Evolutionary conservation across 768 basidiomycete genomes (phyloP).

Genomic region (Vishniacozyma victoriae): DNA sequence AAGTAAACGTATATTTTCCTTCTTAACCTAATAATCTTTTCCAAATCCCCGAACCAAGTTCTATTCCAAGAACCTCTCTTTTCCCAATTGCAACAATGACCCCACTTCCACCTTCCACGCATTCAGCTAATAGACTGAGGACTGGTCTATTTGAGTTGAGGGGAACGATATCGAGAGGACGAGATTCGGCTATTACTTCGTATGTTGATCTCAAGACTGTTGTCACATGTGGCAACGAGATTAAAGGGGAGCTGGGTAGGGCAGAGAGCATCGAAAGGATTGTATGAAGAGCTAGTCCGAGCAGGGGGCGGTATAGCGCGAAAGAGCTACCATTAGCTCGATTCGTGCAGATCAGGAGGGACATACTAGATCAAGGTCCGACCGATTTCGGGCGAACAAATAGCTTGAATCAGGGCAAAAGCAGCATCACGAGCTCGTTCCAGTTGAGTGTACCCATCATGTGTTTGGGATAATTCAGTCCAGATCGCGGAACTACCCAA

Average conservation of each 20-base stretch:
- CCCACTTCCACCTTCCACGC: constrained; percentile 28
- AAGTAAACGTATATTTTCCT: too few relatives aligned
- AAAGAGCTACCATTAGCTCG: constrained; percentile 22
- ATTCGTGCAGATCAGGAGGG: background rate
- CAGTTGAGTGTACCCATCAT: constrained; percentile 36
- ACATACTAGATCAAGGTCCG: constrained; percentile 41
- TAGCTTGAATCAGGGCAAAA: constrained; percentile 39
- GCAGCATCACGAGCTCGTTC: constrained; percentile 41
- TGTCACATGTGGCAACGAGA: constrained; percentile 29
- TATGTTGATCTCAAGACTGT: constrained; percentile 32
- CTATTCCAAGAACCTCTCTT: constrained; percentile 19
- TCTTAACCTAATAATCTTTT: constrained; percentile 29
- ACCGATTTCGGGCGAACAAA: constrained; percentile 44
- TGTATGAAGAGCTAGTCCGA: constrained; percentile 33
- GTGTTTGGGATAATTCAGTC: constrained; percentile 27
- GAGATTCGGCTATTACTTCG: constrained; percentile 26
- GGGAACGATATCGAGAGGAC: constrained; percentile 17
- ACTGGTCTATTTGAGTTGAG: background rate
- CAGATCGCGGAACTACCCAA: constrained; percentile 26
- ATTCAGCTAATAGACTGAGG: constrained; percentile 24
- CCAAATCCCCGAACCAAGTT: constrained; percentile 31
- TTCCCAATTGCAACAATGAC: constrained; percentile 8
- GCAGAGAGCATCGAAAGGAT: constrained; percentile 24
- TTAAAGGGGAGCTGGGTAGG: constrained; percentile 29
- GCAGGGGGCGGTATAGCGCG: constrained; percentile 36